Evolutionary conservation across 257 asterid genomes (phyloP).

Genomic region (Pogostemon cablin): DNA sequence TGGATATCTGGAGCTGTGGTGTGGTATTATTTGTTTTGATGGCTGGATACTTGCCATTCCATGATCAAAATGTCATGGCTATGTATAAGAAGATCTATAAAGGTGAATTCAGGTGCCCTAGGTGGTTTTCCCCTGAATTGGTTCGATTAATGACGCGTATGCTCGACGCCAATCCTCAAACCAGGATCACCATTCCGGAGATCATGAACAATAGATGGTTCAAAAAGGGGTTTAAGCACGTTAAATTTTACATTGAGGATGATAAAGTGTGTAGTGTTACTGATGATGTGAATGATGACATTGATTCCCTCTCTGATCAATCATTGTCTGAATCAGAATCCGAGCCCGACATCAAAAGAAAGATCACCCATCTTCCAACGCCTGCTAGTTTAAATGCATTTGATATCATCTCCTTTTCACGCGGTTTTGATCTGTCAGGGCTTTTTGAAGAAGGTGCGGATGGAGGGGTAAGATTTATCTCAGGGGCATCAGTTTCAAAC

Average conservation of each 20-base stretch:
- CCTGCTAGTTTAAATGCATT: constrained; percentile 96
- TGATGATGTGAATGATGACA: constrained; percentile 40
- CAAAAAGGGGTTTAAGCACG: constrained; percentile 61
- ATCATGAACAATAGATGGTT: constrained; percentile 71
- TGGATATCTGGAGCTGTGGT: constrained; percentile 96
- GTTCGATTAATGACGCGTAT: constrained; percentile 49
- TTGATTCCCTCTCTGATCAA: constrained; percentile 58
- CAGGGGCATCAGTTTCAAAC: constrained; percentile 75
- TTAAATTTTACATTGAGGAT: constrained; percentile 82
- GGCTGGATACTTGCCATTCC: constrained; percentile 93
- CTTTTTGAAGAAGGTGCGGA: constrained; percentile 83
- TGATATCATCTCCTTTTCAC: constrained; percentile 86
- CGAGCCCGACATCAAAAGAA: constrained; percentile 60
- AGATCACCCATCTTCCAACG: constrained; percentile 50
- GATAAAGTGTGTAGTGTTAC: constrained; percentile 66
- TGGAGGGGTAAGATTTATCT: constrained; percentile 66
- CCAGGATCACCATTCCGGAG: constrained; percentile 67
- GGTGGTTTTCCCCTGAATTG: constrained; percentile 87
- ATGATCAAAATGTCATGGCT: constrained; percentile 83
- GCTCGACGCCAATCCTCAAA: constrained; percentile 63
- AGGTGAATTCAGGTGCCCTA: constrained; percentile 91
- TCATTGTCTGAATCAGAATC: constrained; percentile 71
- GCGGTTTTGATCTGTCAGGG: constrained; percentile 87
- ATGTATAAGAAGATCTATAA: constrained; percentile 93
- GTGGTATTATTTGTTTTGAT: constrained; percentile 84